These are phyloP conservation scores for Macaranga tanarius DNA, from an alignment of 441 rosid species.

Conservation along the genomic window DNA sequence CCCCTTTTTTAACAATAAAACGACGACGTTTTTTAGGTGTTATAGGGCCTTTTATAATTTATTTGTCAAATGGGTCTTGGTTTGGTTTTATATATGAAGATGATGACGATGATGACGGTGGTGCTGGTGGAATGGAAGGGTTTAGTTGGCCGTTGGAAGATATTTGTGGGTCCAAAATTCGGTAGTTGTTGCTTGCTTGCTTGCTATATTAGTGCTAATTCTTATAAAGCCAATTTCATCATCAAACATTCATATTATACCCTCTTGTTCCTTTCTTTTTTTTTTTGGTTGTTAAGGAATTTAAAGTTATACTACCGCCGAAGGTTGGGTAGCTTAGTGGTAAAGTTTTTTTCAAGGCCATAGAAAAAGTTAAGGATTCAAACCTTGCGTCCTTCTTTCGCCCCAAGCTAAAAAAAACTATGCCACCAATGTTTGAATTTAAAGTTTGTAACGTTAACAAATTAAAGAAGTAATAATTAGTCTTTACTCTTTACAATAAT, in stretches of 20 bases:
- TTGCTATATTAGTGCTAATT: too few relatives aligned
- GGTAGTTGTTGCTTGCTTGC: neutral
- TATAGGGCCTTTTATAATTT: neutral
- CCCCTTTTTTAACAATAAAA: too few relatives aligned
- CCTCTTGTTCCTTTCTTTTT: neutral
- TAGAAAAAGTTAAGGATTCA: too few relatives aligned
- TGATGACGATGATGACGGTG: too few relatives aligned
- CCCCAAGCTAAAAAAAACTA: too few relatives aligned
- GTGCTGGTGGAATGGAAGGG: neutral
- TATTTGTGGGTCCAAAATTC: slow-evolving; percentile 13
- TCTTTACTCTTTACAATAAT: too few relatives aligned
- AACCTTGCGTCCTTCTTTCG: too few relatives aligned
- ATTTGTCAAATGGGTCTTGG: neutral
- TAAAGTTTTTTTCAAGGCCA: too few relatives aligned
- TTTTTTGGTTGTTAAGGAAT: neutral
- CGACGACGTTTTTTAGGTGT: neutral
- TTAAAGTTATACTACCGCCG: neutral
- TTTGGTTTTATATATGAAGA: neutral
- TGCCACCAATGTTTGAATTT: neutral
- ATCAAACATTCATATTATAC: neutral
- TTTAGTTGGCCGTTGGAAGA: slow-evolving; percentile 15
- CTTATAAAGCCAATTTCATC: too few relatives aligned
- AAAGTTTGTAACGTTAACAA: neutral
- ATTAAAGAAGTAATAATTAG: too few relatives aligned
- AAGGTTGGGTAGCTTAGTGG: too few relatives aligned